Evolutionary conservation across 345 rosid species (phyloP), one percentile per base, ranked within the genome.

Genomic region (Salix udensis): DNA sequence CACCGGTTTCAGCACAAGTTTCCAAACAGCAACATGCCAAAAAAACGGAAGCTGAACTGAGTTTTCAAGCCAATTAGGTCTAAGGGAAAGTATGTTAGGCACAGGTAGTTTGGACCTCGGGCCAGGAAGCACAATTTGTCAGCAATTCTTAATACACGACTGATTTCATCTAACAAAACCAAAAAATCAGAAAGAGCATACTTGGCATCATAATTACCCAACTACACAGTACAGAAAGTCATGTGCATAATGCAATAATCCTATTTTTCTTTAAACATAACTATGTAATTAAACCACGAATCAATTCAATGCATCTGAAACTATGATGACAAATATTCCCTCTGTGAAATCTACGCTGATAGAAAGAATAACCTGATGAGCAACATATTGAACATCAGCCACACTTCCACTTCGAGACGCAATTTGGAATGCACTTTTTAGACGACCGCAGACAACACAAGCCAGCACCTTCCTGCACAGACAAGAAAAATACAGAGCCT

Each of bases 321-420:
- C 31, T 28, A 50, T 39, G 19, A 52, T 10, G 31, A 58, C 39
- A 67, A 66, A 39, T 16, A 40, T 69, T 68, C n/a, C 31, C 37
- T 10, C 14, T 34, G 40, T 6, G 19, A 68, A 71, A 66, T 16
- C 34, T 12, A 52, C 44, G 46, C 31, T 67, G 55, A 44, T 60
- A 53, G 58, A 70, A 34, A 70, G 24, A 68, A 30, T 76, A 61
- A 91, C 94, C 94, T 95, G 98, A 84, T 93, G 98, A 70, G 98
- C 98, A 40, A 95, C 98, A 64, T 91, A 95, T 76, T 95, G 94
- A 74, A 95, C 98, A 85, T 95, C 98, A 81, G 98, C 98, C 80
- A 95, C 96, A 68, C 97, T 95, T 80, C 96, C 96, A 76, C 98
- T 95, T 74, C 88, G 91, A 23, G 98, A 90, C 61, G 98, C 98